A percentile compares a stretch with the other conserved stretches of the same genome.
Evolutionary conservation across 2,329 filamentous ascomycete species (phyloP).

Genomic region (Aureobasidium sp.): DNA sequence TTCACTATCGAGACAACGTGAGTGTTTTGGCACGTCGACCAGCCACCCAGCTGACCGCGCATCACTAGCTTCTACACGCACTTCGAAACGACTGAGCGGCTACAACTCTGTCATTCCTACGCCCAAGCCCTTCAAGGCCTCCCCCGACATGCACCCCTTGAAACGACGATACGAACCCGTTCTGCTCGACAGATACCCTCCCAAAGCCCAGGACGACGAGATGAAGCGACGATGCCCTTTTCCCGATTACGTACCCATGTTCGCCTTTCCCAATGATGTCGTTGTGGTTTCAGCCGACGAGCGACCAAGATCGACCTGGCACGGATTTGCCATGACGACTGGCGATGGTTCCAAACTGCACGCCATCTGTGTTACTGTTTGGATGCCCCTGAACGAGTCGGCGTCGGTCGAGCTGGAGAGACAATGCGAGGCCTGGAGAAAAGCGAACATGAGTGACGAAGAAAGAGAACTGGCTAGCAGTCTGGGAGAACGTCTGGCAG

Average conservation of each 20-base stretch:
- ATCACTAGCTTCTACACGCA: conserved; percentile 60
- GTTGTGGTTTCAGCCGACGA: conserved; percentile 94
- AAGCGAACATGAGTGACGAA: conserved; percentile 73
- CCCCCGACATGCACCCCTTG: conserved; percentile 91
- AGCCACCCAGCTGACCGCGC: conserved; percentile 40
- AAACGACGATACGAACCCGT: conserved; percentile 93
- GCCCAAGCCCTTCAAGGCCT: conserved; percentile 81
- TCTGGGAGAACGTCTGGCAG: conserved; percentile 77
- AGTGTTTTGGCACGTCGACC: not conserved
- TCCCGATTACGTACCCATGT: conserved; percentile 98
- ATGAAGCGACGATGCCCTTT: conserved; percentile 74
- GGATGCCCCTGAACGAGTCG: conserved; percentile 76
- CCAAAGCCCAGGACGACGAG: conserved; percentile 74
- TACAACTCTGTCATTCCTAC: conserved; percentile 97
- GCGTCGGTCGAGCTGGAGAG: conserved; percentile 78
- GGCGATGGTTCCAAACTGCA: conserved; percentile 88
- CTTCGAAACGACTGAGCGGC: conserved; percentile 82
- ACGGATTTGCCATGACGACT: conserved; percentile 96
- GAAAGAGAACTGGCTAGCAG: conserved; percentile 90
- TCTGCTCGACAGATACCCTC: conserved; percentile 88
- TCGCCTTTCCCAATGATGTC: conserved; percentile 97
- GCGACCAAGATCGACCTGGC: conserved; percentile 92
- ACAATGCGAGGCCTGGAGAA: conserved; percentile 47
- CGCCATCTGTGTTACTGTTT: conserved; percentile 83
- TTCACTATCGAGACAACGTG: conserved; percentile 31